These are phyloP conservation scores for Stereum hirsutum DNA, from an alignment of 1,284 basidiomycete species.

Conservation along the genomic window DNA sequence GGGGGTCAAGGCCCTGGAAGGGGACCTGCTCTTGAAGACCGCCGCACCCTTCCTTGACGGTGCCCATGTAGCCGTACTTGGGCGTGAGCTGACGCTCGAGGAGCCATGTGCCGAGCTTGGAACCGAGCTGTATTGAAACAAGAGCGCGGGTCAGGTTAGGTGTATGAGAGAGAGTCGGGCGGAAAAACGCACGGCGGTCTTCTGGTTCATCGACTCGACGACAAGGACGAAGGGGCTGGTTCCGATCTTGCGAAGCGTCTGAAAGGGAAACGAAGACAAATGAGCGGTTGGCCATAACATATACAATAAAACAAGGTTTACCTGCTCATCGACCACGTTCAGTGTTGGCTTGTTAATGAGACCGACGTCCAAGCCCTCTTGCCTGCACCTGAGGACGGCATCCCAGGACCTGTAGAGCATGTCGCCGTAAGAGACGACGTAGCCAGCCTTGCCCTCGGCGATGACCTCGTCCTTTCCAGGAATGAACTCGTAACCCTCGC, in stretches of 20 bases:
- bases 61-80: constrained; percentile 74
- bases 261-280: constrained; percentile 1
- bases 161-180: background rate
- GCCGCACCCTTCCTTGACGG: constrained; percentile 74
- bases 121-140: constrained; percentile 48
- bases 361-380: constrained; percentile 69
- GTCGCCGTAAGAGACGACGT: constrained; percentile 75
- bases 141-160: constrained; percentile 2
- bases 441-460: constrained; percentile 60
- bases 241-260: constrained; percentile 65
- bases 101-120: constrained; percentile 76
- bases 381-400: constrained; percentile 63
- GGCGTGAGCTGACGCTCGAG: constrained; percentile 74
- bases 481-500: constrained; percentile 63
- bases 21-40: constrained; percentile 78
- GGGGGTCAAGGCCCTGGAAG: constrained; percentile 63
- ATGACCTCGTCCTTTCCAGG: constrained; percentile 79
- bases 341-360: constrained; percentile 79
- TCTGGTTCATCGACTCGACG: constrained; percentile 80
- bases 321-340: constrained; percentile 76
- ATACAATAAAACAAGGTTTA: constrained; percentile 18
- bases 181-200: constrained; percentile 58
- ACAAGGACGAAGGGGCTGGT: constrained; percentile 68
- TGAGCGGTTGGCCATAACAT: background rate
- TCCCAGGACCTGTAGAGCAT: constrained; percentile 77